Evolutionary conservation across 208 protist species (phyloP).

Genomic region (Trypanosoma brucei): DNA sequence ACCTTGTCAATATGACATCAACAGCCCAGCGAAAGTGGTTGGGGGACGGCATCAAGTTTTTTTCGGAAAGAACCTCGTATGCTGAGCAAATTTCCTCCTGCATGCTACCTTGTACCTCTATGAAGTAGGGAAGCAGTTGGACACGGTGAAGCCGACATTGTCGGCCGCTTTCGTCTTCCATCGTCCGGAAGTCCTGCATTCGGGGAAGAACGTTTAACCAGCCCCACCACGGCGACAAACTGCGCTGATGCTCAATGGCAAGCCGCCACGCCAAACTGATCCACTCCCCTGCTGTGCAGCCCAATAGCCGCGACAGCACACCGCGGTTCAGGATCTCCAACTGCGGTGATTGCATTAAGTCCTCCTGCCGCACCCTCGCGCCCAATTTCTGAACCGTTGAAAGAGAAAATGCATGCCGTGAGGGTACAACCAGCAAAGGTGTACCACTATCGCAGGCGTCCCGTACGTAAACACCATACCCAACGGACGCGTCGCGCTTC

Average conservation of each 20-base stretch:
- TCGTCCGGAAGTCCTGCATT: constrained; percentile 26
- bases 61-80: constrained; percentile 31
- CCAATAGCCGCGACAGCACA: constrained; percentile 50
- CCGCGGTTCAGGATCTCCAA: constrained; percentile 33
- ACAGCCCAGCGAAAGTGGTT: constrained; percentile 52
- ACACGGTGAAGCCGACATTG: constrained; percentile 66
- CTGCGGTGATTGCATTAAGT: neutral
- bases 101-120: constrained; percentile 32
- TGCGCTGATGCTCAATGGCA: constrained; percentile 70
- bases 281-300: constrained; percentile 39
- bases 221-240: constrained; percentile 72
- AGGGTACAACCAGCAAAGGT: constrained; percentile 73
- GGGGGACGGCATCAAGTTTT: constrained; percentile 45
- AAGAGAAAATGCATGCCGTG: constrained; percentile 38
- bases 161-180: constrained; percentile 36
- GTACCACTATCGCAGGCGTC: constrained; percentile 82
- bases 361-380: constrained; percentile 9
- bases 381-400: constrained; percentile 59
- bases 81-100: constrained; percentile 36
- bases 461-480: constrained; percentile 73
- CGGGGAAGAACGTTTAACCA: constrained; percentile 71
- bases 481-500: constrained; percentile 62
- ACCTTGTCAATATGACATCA: constrained; percentile 57
- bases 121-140: constrained; percentile 49
- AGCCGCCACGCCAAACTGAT: constrained; percentile 71